phyloP scores from a whole-genome alignment of 768 basidiomycete species.

The Thelephora aurantiotincta region DNA sequence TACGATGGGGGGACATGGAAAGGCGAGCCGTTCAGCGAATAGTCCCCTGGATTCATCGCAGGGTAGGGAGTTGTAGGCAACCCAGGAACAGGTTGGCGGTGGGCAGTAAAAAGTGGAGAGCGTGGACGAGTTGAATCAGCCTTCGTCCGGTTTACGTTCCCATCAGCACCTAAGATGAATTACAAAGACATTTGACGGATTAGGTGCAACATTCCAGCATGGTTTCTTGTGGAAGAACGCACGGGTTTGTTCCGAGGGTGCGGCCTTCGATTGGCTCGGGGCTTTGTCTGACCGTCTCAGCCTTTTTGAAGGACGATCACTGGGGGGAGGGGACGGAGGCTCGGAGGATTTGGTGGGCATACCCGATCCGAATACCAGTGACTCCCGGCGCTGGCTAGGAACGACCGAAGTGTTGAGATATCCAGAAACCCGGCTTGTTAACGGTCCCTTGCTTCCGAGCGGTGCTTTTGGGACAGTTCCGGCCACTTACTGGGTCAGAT shows the following conservation, averaged over 20 bases:
- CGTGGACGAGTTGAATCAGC: conserved; percentile 13
- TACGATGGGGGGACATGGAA: conserved; percentile 21
- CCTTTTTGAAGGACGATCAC: background rate
- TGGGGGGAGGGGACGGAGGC: background rate
- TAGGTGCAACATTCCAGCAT: background rate
- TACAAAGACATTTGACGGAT: background rate
- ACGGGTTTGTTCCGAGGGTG: background rate
- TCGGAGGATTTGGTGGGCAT: background rate
- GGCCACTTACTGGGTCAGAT: no score
- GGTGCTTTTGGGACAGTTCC: no score
- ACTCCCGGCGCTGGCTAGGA: no score
- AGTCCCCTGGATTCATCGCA: conserved; percentile 55
- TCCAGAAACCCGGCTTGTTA: no score
- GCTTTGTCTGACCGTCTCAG: background rate
- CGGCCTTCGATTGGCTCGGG: background rate
- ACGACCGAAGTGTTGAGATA: no score
- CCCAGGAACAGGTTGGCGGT: conserved; percentile 41
- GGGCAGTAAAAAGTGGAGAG: conserved; percentile 22
- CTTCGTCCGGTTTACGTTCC: conserved; percentile 16
- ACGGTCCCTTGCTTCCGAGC: no score
- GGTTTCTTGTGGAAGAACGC: background rate
- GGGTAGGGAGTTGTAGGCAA: conserved; percentile 25
- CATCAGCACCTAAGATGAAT: conserved; percentile 6
- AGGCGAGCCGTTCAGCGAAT: conserved; percentile 38
- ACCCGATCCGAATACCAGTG: background rate